Conservation (phyloP, 2,329 filamentous ascomycete genomes). For the Penicillium sp. region DNA sequence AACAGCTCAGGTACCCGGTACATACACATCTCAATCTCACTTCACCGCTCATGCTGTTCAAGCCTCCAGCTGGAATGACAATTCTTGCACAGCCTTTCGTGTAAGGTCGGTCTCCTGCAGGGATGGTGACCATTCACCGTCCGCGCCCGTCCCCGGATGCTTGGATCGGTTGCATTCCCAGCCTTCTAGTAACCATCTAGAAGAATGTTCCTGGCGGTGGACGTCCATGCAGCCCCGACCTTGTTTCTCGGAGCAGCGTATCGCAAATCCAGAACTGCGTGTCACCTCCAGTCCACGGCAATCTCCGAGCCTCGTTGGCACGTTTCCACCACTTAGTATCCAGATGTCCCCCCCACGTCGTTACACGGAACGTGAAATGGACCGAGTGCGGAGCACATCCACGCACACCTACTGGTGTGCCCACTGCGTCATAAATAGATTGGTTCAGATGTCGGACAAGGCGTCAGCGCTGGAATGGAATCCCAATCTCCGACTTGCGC, state of each 20-base stretch:
- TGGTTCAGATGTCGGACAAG: slow-evolving; percentile 18
- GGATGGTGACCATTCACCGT: slow-evolving; percentile 18
- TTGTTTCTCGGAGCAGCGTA: slow-evolving; percentile 2
- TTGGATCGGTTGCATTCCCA: slow-evolving; percentile 23
- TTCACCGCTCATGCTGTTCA: slow-evolving; percentile 24
- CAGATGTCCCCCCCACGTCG: neutral
- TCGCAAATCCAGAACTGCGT: neutral
- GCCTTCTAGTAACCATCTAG: slow-evolving; percentile 34
- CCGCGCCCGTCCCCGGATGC: slow-evolving; percentile 21
- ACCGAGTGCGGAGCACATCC: slow-evolving; percentile 19
- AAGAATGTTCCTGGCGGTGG: slow-evolving; percentile 32
- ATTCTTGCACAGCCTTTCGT: slow-evolving; percentile 18
- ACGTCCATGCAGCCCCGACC: slow-evolving; percentile 13
- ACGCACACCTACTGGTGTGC: slow-evolving; percentile 14
- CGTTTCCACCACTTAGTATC: neutral
- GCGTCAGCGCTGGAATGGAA: slow-evolving; percentile 13
- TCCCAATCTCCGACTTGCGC: slow-evolving; percentile 3
- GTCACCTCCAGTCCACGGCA: slow-evolving; percentile 18
- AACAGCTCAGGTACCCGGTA: slow-evolving; percentile 13
- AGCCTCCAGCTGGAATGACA: slow-evolving; percentile 17
- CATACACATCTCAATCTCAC: neutral
- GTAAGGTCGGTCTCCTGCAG: slow-evolving; percentile 11
- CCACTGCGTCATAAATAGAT: neutral
- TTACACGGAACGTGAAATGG: slow-evolving; percentile 25
- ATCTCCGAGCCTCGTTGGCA: slow-evolving; percentile 19